These are phyloP conservation scores for Sophora flavescens DNA, from an alignment of 306 rosid genomes.

Conservation along the genomic window DNA sequence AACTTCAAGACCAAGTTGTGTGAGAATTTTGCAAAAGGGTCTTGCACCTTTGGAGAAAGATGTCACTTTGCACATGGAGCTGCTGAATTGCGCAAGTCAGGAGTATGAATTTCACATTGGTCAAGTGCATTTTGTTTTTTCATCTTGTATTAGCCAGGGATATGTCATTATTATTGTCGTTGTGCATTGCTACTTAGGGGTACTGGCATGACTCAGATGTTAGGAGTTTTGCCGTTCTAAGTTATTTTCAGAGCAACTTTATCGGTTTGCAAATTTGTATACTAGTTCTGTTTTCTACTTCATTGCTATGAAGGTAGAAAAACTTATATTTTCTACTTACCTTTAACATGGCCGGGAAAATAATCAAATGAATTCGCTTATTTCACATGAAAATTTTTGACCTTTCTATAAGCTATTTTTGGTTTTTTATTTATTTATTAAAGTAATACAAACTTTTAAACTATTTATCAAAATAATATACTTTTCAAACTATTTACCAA, in stretches of 20 bases:
- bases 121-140: slow-evolving; percentile 33
- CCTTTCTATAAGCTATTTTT: no score
- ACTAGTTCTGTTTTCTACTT: no score
- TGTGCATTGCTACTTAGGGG: slow-evolving; percentile 57
- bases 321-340: no score
- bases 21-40: slow-evolving; percentile 86
- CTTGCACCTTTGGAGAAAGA: slow-evolving; percentile 96
- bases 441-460: no score
- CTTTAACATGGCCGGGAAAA: no score
- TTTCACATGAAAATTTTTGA: no score
- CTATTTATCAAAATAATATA: no score
- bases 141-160: slow-evolving; percentile 46
- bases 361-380: no score
- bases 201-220: slow-evolving; percentile 50
- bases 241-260: slow-evolving; percentile 33
- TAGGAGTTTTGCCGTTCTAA: slow-evolving; percentile 48
- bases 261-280: background rate
- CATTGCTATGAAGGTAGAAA: no score
- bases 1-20: slow-evolving; percentile 88
- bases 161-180: slow-evolving; percentile 42
- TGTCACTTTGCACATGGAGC: slow-evolving; percentile 97
- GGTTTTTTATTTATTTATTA: no score
- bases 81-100: slow-evolving; percentile 76
- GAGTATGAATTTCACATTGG: slow-evolving; percentile 50
- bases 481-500: no score